Evolutionary conservation across 1,284 basidiomycete genomes (phyloP).

Genomic region (Heliocybe sulcata): DNA sequence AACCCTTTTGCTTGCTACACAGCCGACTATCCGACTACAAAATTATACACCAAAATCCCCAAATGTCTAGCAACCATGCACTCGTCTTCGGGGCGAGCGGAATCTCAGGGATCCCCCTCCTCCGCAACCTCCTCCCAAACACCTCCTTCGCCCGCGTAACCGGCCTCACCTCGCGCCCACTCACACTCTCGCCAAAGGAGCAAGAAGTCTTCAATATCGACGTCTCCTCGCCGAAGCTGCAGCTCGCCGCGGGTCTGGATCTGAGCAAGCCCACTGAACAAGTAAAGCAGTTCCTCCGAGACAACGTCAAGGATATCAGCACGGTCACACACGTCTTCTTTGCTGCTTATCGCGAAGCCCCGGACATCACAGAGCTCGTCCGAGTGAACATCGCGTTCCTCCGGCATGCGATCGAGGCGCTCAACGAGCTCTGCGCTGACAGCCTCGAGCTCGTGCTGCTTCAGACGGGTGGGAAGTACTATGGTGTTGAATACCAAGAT

Average conservation of each 20-base stretch:
- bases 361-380: neutral
- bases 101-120: neutral
- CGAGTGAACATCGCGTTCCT: neutral
- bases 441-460: neutral
- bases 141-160: neutral
- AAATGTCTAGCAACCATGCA: neutral
- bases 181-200: neutral
- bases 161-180: neutral
- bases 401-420: neutral
- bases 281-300: neutral
- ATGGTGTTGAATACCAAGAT: neutral
- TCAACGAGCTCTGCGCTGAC: neutral
- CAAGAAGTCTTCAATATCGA: constrained; percentile 1
- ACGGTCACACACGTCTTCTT: neutral
- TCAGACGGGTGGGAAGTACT: neutral
- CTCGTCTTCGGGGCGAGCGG: constrained; percentile 1
- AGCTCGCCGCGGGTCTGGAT: neutral
- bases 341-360: neutral
- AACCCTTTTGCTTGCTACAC: no score
- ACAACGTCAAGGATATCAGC: neutral
- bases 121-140: neutral
- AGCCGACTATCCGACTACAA: neutral
- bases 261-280: neutral
- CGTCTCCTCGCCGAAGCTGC: neutral
- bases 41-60: neutral